Evolutionary conservation across 78 protist genomes (phyloP).

Genomic region (Dictyostelium brefeldianum): DNA sequence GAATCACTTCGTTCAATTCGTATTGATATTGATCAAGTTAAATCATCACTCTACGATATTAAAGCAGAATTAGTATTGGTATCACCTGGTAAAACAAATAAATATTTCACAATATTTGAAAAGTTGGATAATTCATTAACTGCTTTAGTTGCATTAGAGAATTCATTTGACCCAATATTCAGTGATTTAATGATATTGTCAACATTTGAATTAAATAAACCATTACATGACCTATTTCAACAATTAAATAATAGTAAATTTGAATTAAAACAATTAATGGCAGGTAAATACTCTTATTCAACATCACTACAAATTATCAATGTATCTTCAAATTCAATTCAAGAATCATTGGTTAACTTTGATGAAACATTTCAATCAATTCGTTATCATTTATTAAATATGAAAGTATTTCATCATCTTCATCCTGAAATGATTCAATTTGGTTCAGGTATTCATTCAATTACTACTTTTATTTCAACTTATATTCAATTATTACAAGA

Average conservation of each 20-base stretch:
- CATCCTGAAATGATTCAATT: conserved; percentile 76
- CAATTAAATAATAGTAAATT: background rate
- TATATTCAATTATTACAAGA: background rate
- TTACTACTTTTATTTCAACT: conserved; percentile 23
- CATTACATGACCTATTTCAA: background rate
- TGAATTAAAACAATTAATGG: conserved; percentile 7
- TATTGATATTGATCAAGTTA: conserved; percentile 11
- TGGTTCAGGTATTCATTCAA: conserved; percentile 58
- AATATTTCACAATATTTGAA: background rate
- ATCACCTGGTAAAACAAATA: background rate
- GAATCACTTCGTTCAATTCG: conserved; percentile 12
- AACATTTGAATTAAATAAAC: conserved; percentile 10
- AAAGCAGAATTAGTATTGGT: conserved; percentile 25
- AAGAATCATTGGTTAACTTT: background rate
- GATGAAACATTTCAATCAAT: conserved; percentile 15
- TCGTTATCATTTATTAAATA: conserved; percentile 32
- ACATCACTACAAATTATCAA: background rate
- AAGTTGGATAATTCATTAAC: conserved; percentile 24
- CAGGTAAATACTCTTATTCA: background rate
- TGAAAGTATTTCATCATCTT: conserved; percentile 13
- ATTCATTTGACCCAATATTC: conserved; percentile 23
- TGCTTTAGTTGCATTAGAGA: conserved; percentile 52
- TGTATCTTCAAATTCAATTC: background rate
- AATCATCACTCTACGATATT: conserved; percentile 28
- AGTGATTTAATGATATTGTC: conserved; percentile 14